These are phyloP conservation scores for Amanita jacksonii DNA, from an alignment of 768 basidiomycete genomes.

Conservation along the genomic window DNA sequence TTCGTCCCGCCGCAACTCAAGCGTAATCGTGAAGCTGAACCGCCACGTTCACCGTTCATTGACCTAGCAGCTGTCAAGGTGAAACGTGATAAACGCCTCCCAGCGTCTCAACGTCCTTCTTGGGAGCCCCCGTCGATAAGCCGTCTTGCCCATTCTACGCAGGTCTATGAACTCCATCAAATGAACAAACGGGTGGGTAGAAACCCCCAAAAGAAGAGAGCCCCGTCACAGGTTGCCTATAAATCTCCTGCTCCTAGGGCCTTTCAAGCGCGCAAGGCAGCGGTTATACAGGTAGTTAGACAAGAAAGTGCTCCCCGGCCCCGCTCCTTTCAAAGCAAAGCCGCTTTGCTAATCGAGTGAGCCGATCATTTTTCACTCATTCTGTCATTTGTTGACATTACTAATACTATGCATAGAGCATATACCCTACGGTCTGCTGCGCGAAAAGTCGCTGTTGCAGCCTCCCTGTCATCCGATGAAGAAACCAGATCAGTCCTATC, in stretches of 20 bases:
- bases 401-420: not conserved
- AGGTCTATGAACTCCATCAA: too few relatives aligned
- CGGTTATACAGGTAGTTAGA: not conserved
- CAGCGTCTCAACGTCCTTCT: too few relatives aligned
- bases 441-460: conserved; percentile 2
- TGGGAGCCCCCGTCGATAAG: too few relatives aligned
- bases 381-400: not conserved
- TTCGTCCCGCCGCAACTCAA: not conserved
- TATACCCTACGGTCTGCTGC: conserved; percentile 8
- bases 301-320: not conserved
- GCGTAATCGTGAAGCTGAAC: not conserved
- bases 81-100: too few relatives aligned
- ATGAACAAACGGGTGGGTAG: not conserved
- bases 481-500: not conserved
- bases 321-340: not conserved
- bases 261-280: not conserved
- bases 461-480: not conserved
- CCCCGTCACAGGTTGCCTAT: not conserved
- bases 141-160: too few relatives aligned
- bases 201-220: conserved; percentile 1
- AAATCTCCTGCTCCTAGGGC: not conserved
- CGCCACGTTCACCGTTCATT: not conserved
- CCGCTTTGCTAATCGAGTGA: not conserved
- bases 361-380: not conserved
- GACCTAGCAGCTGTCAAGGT: not conserved